Percentiles rank a stretch among this genome's conserved stretches.
Evolutionary conservation across 2,329 filamentous ascomycete genomes (phyloP).

Genomic region (Pseudogymnoascus sp.): DNA sequence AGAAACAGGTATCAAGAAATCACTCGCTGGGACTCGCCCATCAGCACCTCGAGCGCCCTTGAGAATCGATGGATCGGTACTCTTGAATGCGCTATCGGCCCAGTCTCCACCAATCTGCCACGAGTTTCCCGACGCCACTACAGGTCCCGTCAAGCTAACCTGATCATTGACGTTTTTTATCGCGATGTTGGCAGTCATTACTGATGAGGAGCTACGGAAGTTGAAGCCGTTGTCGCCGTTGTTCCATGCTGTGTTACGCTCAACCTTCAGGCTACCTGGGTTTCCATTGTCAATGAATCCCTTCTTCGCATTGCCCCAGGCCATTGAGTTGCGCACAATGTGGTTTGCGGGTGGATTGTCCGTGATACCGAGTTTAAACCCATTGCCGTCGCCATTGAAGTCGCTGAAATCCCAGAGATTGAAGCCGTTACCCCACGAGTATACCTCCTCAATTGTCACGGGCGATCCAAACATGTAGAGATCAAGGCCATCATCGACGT

Average conservation of each 20-base stretch:
- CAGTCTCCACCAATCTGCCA: slow-evolving; percentile 35
- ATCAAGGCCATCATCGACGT: slow-evolving; percentile 44
- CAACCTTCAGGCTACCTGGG: slow-evolving; percentile 34
- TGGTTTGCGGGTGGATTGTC: slow-evolving; percentile 35
- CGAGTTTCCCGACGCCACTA: slow-evolving; percentile 33
- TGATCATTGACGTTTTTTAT: slow-evolving; percentile 28
- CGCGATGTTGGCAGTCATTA: slow-evolving; percentile 35
- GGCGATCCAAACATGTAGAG: slow-evolving; percentile 37
- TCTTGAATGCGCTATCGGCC: slow-evolving; percentile 35
- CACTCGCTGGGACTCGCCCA: slow-evolving; percentile 35
- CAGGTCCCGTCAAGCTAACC: slow-evolving; percentile 22
- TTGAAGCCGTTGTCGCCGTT: slow-evolving; percentile 38
- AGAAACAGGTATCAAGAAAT: slow-evolving; percentile 35
- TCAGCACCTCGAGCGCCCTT: slow-evolving; percentile 33
- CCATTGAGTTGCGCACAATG: slow-evolving; percentile 38
- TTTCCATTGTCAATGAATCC: slow-evolving; percentile 42
- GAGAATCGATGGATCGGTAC: slow-evolving; percentile 29
- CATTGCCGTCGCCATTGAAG: slow-evolving; percentile 41
- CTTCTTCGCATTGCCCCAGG: slow-evolving; percentile 37
- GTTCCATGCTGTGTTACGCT: slow-evolving; percentile 40
- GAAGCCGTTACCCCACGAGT: slow-evolving; percentile 41
- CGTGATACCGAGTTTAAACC: slow-evolving; percentile 40
- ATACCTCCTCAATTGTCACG: slow-evolving; percentile 38
- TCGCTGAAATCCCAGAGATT: slow-evolving; percentile 38
- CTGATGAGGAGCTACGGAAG: slow-evolving; percentile 30